These are phyloP conservation scores for Pythium graminicola DNA, from an alignment of 352 stramenopile species.

Conservation along the genomic window DNA sequence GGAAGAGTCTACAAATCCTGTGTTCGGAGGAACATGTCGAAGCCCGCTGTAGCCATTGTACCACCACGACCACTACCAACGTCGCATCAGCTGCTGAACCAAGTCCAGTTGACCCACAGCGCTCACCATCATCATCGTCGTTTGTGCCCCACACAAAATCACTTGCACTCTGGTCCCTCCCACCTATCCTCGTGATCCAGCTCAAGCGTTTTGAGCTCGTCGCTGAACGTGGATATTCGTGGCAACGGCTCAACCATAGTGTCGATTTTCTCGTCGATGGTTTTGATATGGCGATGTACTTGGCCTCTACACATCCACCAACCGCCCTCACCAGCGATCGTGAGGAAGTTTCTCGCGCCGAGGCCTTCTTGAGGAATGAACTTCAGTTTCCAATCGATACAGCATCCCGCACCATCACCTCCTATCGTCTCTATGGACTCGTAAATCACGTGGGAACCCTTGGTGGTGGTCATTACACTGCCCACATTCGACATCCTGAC, in stretches of 20 bases:
- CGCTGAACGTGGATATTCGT: conserved; percentile 54
- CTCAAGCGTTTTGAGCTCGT: conserved; percentile 61
- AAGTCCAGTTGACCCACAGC: not conserved
- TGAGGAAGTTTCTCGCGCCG: conserved; percentile 22
- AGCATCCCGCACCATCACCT: conserved; percentile 31
- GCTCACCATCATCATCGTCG: conserved; percentile 25
- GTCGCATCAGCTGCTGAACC: not conserved
- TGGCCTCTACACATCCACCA: conserved; percentile 20
- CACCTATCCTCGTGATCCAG: conserved; percentile 52
- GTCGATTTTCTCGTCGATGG: conserved; percentile 90
- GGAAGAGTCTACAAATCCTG: conserved; percentile 38
- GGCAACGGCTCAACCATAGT: conserved; percentile 77
- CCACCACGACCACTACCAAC: not conserved
- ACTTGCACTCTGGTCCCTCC: conserved; percentile 45
- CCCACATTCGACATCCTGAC: conserved; percentile 36
- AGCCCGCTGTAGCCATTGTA: conserved; percentile 35
- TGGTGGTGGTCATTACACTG: conserved; percentile 90
- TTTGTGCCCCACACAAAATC: conserved; percentile 39
- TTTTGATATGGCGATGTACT: conserved; percentile 65
- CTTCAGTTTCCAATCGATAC: conserved; percentile 39
- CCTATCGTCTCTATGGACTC: conserved; percentile 92
- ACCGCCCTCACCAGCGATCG: not conserved
- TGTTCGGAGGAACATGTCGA: conserved; percentile 43
- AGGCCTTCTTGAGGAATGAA: conserved; percentile 30
- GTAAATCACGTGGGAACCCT: conserved; percentile 94